Evolutionary conservation across 2,329 filamentous ascomycete species (phyloP).

Genomic region (Fusarium pininemorale): DNA sequence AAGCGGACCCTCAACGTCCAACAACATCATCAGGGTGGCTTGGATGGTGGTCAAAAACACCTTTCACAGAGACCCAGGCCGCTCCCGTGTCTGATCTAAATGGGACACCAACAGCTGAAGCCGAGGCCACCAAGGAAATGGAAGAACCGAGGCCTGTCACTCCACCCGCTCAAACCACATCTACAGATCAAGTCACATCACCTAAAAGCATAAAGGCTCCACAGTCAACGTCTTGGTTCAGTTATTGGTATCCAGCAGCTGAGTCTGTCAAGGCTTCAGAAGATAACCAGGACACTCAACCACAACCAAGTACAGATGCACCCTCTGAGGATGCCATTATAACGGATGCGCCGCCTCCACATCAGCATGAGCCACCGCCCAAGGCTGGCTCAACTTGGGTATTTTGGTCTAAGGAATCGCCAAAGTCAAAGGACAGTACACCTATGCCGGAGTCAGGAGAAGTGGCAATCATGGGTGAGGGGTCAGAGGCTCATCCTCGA

Average conservation of each 20-base stretch:
- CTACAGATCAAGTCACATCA: conserved; percentile 22
- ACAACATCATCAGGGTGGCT: conserved; percentile 61
- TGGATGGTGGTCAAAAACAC: conserved; percentile 57
- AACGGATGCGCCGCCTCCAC: conserved; percentile 52
- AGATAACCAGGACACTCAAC: conserved; percentile 5
- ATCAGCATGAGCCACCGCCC: conserved; percentile 50
- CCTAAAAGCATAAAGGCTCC: conserved; percentile 23
- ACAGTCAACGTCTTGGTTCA: conserved; percentile 51
- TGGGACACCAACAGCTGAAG: conserved; percentile 25
- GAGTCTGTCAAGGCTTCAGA: conserved; percentile 24
- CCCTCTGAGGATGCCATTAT: conserved; percentile 53
- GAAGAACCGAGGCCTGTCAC: conserved; percentile 33
- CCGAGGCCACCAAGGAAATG: conserved; percentile 19
- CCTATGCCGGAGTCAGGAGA: conserved; percentile 55
- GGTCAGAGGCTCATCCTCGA: conserved; percentile 64
- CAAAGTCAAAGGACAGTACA: conserved; percentile 47
- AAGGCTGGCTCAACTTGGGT: conserved; percentile 76
- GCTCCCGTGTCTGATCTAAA: background rate
- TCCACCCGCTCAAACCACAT: conserved; percentile 33
- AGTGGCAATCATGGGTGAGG: conserved; percentile 66
- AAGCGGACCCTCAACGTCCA: conserved; percentile 20
- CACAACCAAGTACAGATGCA: conserved; percentile 28
- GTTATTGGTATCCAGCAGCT: conserved; percentile 50
- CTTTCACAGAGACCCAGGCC: conserved; percentile 39
- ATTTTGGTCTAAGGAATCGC: conserved; percentile 76